Evolutionary conservation across 352 stramenopile genomes (phyloP).

Genomic region (Phytophthora brassicae): DNA sequence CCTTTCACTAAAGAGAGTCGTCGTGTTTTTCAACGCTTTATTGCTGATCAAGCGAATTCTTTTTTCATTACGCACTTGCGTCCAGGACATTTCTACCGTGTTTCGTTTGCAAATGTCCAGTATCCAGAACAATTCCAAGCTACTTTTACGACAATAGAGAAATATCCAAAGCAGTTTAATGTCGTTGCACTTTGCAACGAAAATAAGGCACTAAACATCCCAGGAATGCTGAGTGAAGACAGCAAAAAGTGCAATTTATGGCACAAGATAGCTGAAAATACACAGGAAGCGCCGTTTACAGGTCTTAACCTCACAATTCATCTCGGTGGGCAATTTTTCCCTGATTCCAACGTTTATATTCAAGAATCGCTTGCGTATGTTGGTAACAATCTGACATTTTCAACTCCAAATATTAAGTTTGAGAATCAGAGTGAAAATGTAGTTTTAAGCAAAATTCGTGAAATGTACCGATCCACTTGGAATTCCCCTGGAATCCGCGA

Average conservation of each 20-base stretch:
- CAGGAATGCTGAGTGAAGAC: conserved; percentile 2
- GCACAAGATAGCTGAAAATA: conserved; percentile 32
- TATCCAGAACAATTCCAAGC: conserved; percentile 32
- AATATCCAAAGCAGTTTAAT: conserved; percentile 35
- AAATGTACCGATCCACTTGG: conserved; percentile 61
- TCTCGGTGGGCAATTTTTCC: conserved; percentile 51
- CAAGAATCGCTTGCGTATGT: conserved; percentile 29
- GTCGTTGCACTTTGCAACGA: conserved; percentile 44
- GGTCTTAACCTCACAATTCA: conserved; percentile 53
- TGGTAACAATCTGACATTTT: conserved; percentile 4
- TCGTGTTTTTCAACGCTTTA: conserved; percentile 55
- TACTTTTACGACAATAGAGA: conserved; percentile 52
- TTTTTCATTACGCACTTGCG: conserved; percentile 71
- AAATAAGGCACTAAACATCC: neutral
- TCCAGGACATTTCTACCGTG: conserved; percentile 56
- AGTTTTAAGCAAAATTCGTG: conserved; percentile 41
- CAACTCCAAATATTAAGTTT: neutral
- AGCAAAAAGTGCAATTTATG: conserved; percentile 22
- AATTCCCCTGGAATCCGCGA: conserved; percentile 52
- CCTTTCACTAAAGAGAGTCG: conserved; percentile 44
- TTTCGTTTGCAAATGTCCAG: conserved; percentile 55
- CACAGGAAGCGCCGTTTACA: conserved; percentile 34
- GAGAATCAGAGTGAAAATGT: neutral
- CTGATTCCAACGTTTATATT: conserved; percentile 35
- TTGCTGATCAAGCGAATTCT: conserved; percentile 42